Evolutionary conservation across 2,329 filamentous ascomycete species (phyloP).

Genomic region (Ceratocystis diversiconidia): DNA sequence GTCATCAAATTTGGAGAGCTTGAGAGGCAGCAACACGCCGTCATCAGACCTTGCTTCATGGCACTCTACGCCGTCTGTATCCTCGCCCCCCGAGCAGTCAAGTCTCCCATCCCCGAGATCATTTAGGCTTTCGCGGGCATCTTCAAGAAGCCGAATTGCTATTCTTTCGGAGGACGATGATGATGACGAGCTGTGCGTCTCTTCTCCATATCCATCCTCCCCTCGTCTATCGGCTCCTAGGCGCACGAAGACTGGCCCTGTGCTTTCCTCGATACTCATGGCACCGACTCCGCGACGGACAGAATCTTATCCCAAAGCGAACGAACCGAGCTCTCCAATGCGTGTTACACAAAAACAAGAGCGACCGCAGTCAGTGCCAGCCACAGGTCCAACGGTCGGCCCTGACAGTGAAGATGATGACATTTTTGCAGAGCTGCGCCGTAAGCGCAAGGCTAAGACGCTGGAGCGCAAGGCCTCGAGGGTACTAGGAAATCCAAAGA

Average conservation of each 20-base stretch:
- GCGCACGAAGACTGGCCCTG: not conserved
- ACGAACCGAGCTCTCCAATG: not conserved
- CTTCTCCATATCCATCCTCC: not conserved
- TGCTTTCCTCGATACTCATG: not conserved
- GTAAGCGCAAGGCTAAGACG: slow-evolving; percentile 7
- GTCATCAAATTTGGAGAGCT: not conserved
- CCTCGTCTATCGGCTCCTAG: not conserved
- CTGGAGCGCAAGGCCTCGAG: not conserved
- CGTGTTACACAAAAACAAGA: not conserved
- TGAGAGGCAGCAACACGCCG: not conserved
- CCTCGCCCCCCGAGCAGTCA: not conserved
- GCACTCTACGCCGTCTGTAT: not conserved
- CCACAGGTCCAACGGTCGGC: not conserved
- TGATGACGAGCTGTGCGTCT: slow-evolving; percentile 45
- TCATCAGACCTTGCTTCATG: not conserved
- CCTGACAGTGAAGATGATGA: slow-evolving; percentile 9
- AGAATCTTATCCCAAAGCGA: not conserved
- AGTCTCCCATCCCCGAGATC: not conserved
- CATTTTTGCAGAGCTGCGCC: slow-evolving; percentile 4
- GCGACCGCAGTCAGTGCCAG: not conserved
- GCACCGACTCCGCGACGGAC: slow-evolving; percentile 41
- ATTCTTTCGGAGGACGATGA: slow-evolving; percentile 4
- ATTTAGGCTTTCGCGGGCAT: not conserved
- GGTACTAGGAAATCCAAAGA: not conserved
- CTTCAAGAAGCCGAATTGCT: not conserved